A percentile compares a stretch with the other conserved stretches of the same genome.
Evolutionary conservation across 345 rosid species (phyloP).

Genomic region (Hypericum perforatum): DNA sequence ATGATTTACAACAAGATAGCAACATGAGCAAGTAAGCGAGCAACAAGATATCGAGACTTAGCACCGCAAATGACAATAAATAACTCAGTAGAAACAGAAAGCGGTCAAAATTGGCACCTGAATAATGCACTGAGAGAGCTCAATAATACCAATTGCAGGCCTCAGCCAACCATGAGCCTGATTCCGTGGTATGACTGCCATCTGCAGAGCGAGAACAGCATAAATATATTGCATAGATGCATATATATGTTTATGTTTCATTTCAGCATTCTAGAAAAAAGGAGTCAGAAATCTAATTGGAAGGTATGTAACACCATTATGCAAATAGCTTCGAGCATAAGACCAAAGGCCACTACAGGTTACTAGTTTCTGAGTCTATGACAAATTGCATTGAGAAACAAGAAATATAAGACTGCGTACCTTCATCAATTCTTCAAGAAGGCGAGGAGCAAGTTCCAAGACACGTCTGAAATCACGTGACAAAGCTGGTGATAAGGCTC

Average conservation of each 20-base stretch:
- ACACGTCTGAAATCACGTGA: conserved; percentile 71
- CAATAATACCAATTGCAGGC: conserved; percentile 89
- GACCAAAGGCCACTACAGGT: background rate
- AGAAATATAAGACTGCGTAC: conserved; percentile 19
- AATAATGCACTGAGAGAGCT: conserved; percentile 91
- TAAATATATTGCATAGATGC: conserved; percentile 2
- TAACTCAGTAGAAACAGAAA: background rate
- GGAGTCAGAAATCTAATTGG: background rate
- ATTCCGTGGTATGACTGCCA: conserved; percentile 86
- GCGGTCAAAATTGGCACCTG: conserved; percentile 45
- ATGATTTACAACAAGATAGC: too few species aligned
- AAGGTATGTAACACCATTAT: conserved; percentile 1
- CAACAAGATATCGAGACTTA: too few species aligned
- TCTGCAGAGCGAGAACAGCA: conserved; percentile 36
- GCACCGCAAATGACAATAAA: background rate
- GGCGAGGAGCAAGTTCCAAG: conserved; percentile 91
- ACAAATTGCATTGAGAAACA: background rate
- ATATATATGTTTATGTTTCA: background rate
- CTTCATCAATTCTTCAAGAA: conserved; percentile 93
- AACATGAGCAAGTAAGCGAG: too few species aligned
- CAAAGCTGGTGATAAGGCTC: conserved; percentile 68
- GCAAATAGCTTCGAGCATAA: too few species aligned
- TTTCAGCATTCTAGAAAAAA: background rate
- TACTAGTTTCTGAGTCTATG: background rate
- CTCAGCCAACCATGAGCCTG: conserved; percentile 99